Evolutionary conservation across 164 flowering plant genomes (phyloP).

Genomic region (Macadamia tetraphylla): DNA sequence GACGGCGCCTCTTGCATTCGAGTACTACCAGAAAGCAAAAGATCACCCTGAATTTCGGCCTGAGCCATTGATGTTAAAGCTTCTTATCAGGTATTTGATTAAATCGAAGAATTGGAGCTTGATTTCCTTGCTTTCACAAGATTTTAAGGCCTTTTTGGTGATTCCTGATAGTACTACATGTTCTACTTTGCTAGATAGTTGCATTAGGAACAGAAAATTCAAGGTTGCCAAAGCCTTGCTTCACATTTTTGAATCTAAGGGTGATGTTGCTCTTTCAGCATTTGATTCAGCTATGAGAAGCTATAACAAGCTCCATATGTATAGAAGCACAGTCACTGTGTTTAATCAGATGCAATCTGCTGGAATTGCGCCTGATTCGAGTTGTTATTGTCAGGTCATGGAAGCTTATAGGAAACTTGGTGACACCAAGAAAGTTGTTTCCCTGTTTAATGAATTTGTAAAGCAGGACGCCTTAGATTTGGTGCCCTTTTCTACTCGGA

Average conservation of each 20-base stretch:
- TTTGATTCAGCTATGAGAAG: conserved; percentile 60
- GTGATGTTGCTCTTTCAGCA: conserved; percentile 30
- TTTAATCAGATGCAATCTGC: conserved; percentile 37
- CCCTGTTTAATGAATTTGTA: conserved; percentile 46
- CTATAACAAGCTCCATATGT: conserved; percentile 77
- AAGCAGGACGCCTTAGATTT: conserved; percentile 8
- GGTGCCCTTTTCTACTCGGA: conserved; percentile 13
- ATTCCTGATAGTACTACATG: conserved; percentile 49
- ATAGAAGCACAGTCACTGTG: conserved; percentile 39
- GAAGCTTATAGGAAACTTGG: conserved; percentile 53
- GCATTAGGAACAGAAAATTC: conserved; percentile 61
- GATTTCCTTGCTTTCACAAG: conserved; percentile 31
- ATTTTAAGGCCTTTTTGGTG: conserved; percentile 35
- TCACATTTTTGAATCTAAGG: conserved; percentile 25
- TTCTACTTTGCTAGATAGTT: conserved; percentile 41
- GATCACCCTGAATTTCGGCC: conserved; percentile 41
- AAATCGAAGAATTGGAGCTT: conserved; percentile 50
- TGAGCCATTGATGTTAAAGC: conserved; percentile 29
- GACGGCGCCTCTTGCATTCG: conserved; percentile 35
- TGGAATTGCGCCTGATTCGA: conserved; percentile 28
- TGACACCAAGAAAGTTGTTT: conserved; percentile 32
- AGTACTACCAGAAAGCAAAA: conserved; percentile 53
- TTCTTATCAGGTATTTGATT: conserved; percentile 47
- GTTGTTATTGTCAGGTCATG: conserved; percentile 48
- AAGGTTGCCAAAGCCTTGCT: conserved; percentile 38